Evolutionary conservation across 805 yeast genomes (phyloP).

Genomic region (Scheffersomyces ergatensis): DNA sequence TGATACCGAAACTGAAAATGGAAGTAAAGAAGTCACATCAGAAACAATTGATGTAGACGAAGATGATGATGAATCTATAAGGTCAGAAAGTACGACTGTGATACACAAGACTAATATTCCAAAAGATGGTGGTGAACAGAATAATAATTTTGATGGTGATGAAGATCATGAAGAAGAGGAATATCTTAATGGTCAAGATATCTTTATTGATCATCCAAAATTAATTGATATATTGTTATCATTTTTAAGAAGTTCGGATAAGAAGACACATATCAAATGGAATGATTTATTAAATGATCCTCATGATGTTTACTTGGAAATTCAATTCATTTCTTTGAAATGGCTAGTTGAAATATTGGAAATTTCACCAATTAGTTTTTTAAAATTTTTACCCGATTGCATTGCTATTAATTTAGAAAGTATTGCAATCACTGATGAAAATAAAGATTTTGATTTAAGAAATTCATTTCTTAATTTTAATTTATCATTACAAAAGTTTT

Average conservation of each 20-base stretch:
- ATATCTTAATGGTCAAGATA: slow-evolving; percentile 60
- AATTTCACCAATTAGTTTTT: slow-evolving; percentile 72
- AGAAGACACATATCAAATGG: slow-evolving; percentile 17
- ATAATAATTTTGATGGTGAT: slow-evolving; percentile 50
- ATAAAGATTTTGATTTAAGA: slow-evolving; percentile 35
- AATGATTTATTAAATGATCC: slow-evolving; percentile 31
- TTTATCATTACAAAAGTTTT: slow-evolving; percentile 28
- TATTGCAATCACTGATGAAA: slow-evolving; percentile 32
- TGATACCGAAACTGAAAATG: background rate
- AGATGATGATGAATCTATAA: slow-evolving; percentile 21
- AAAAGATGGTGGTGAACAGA: slow-evolving; percentile 10
- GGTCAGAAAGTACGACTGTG: slow-evolving; percentile 24
- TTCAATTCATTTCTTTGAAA: slow-evolving; percentile 72
- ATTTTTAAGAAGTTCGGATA: slow-evolving; percentile 70
- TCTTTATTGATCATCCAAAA: slow-evolving; percentile 73
- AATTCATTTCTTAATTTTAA: slow-evolving; percentile 36
- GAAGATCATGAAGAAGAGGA: slow-evolving; percentile 29
- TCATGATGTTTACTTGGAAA: slow-evolving; percentile 48
- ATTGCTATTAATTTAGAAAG: slow-evolving; percentile 59
- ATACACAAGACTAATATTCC: slow-evolving; percentile 11
- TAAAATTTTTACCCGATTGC: slow-evolving; percentile 71
- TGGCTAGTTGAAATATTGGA: slow-evolving; percentile 79
- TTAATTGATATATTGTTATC: slow-evolving; percentile 81
- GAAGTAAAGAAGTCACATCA: slow-evolving; percentile 1
- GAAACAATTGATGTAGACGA: background rate